Percentiles rank a stretch among this genome's conserved stretches.
These are phyloP conservation scores for Candida sanyaensis DNA, from an alignment of 1,139 yeast species.

Conservation along the genomic window DNA sequence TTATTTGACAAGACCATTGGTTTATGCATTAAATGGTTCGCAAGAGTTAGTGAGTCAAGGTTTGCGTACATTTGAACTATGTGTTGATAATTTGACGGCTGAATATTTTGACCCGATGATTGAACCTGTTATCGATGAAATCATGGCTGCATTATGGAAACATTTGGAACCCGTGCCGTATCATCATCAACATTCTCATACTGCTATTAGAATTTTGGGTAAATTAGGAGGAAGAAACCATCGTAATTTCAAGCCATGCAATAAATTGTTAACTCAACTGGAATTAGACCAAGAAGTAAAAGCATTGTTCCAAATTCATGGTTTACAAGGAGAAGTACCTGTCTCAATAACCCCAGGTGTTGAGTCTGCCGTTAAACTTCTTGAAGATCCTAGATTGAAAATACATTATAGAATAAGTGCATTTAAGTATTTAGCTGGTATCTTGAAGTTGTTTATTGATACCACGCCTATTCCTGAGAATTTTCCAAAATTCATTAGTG, in stretches of 20 bases:
- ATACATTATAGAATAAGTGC: slow-evolving; percentile 76
- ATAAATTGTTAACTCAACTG: slow-evolving; percentile 57
- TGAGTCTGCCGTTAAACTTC: slow-evolving; percentile 64
- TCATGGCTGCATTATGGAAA: slow-evolving; percentile 90
- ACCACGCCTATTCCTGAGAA: slow-evolving; percentile 62
- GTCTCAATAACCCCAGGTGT: slow-evolving; percentile 84
- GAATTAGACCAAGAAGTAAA: slow-evolving; percentile 68
- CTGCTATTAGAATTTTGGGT: slow-evolving; percentile 90
- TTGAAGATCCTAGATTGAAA: slow-evolving; percentile 69
- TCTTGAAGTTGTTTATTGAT: slow-evolving; percentile 70
- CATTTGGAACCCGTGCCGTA: slow-evolving; percentile 91
- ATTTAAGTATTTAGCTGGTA: slow-evolving; percentile 66
- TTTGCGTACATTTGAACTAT: slow-evolving; percentile 87
- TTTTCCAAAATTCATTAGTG: slow-evolving; percentile 45
- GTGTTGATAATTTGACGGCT: slow-evolving; percentile 94
- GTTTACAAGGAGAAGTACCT: slow-evolving; percentile 60
- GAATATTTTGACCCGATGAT: slow-evolving; percentile 96
- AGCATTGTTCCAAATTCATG: slow-evolving; percentile 71
- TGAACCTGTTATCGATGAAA: slow-evolving; percentile 92
- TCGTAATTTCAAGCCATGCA: slow-evolving; percentile 74
- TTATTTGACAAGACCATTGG: slow-evolving; percentile 87
- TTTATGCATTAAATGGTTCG: slow-evolving; percentile 84
- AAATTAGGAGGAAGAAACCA: slow-evolving; percentile 96
- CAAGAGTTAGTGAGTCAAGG: slow-evolving; percentile 95
- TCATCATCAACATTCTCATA: slow-evolving; percentile 91